phyloP scores from a whole-genome alignment of 2,329 filamentous ascomycete genomes.

The Lasiodiplodia sp. region DNA sequence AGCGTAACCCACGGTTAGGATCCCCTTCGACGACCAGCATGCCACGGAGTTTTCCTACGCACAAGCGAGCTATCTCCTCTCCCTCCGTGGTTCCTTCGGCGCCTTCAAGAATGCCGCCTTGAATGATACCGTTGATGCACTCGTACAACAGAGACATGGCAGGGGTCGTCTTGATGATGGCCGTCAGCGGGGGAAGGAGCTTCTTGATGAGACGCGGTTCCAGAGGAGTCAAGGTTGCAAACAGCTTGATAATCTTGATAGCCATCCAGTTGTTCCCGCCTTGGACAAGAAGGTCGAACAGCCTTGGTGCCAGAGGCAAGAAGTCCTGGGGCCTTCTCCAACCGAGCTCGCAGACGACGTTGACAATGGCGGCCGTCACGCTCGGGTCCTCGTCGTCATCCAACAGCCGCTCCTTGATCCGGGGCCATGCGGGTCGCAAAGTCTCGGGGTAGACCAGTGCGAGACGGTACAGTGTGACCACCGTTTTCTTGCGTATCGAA shows the following conservation, averaged over 20 bases:
- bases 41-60: constrained; percentile 88
- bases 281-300: constrained; percentile 92
- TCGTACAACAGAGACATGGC: constrained; percentile 99
- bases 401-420: constrained; percentile 92
- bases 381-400: constrained; percentile 89
- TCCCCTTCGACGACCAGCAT: constrained; percentile 96
- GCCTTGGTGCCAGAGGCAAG: constrained; percentile 83
- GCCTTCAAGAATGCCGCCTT: constrained; percentile 89
- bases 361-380: constrained; percentile 94
- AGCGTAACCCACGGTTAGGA: constrained; percentile 75
- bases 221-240: constrained; percentile 90
- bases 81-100: constrained; percentile 80
- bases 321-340: constrained; percentile 96
- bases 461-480: constrained; percentile 91
- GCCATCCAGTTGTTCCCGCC: constrained; percentile 99
- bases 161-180: constrained; percentile 90
- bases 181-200: constrained; percentile 86
- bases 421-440: constrained; percentile 90
- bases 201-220: constrained; percentile 93
- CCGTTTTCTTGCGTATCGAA: constrained; percentile 90
- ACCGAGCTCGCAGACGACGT: constrained; percentile 94
- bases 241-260: constrained; percentile 98
- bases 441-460: constrained; percentile 97
- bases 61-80: constrained; percentile 90
- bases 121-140: constrained; percentile 98